These are phyloP conservation scores for Eimeria zaria DNA, from an alignment of 169 alveolate genomes.

Conservation along the genomic window DNA sequence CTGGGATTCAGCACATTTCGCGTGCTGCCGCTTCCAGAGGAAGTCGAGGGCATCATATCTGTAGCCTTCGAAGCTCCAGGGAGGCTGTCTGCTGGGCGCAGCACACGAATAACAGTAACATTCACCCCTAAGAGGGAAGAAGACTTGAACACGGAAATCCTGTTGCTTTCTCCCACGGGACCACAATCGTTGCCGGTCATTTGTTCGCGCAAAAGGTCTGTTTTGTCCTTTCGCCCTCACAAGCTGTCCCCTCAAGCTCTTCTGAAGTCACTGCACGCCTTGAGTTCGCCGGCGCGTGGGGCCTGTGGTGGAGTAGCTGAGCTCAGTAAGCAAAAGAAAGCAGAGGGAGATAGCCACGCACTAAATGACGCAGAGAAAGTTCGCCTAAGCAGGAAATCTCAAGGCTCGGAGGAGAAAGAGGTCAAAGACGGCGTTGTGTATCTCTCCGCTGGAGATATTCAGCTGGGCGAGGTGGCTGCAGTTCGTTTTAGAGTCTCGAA, in stretches of 20 bases:
- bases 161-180: constrained; percentile 79
- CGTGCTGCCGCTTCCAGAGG: constrained; percentile 79
- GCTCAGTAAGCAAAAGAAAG: background rate
- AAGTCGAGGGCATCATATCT: constrained; percentile 77
- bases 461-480: constrained; percentile 67
- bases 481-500: constrained; percentile 34
- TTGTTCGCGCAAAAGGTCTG: constrained; percentile 73
- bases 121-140: constrained; percentile 67
- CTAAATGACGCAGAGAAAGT: background rate
- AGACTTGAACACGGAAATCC: constrained; percentile 33
- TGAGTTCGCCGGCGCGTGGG: background rate
- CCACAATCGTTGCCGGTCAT: constrained; percentile 70
- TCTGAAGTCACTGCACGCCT: background rate
- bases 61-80: constrained; percentile 80
- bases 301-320: background rate
- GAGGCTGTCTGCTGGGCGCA: constrained; percentile 80
- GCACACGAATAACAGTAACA: constrained; percentile 39
- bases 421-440: constrained; percentile 50
- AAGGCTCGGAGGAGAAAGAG: background rate
- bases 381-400: background rate
- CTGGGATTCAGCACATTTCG: constrained; percentile 82
- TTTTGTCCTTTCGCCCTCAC: constrained; percentile 62
- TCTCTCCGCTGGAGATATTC: constrained; percentile 70
- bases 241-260: constrained; percentile 56
- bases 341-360: background rate